These are phyloP conservation scores for Phoma herbarum DNA, from an alignment of 2,329 filamentous ascomycete genomes.

Conservation along the genomic window DNA sequence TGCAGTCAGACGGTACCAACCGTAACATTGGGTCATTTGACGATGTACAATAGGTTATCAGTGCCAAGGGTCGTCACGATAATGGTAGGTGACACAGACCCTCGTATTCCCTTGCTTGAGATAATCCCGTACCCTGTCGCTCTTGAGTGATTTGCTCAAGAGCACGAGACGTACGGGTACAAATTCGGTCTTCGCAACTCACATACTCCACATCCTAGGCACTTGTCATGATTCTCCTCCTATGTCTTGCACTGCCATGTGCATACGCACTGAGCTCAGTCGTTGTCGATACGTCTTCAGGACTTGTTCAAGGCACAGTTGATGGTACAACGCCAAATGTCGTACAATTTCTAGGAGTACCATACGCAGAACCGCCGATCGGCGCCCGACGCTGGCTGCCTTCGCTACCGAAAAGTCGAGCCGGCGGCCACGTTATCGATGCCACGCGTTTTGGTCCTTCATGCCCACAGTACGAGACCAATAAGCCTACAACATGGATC, in stretches of 20 bases:
- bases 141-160: background rate
- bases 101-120: background rate
- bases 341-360: conserved; percentile 8
- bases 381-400: conserved; percentile 2
- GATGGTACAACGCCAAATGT: conserved; percentile 47
- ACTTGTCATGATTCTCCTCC: background rate
- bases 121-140: background rate
- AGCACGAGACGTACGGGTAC: background rate
- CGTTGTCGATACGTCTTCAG: conserved; percentile 36
- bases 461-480: conserved; percentile 37
- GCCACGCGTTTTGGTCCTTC: conserved; percentile 38
- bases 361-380: conserved; percentile 1
- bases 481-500: conserved; percentile 29
- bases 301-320: conserved; percentile 42
- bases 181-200: background rate
- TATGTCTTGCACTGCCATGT: conserved; percentile 5
- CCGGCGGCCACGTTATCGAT: conserved; percentile 28
- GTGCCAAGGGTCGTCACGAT: background rate
- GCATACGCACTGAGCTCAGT: conserved; percentile 25
- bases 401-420: background rate
- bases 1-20: background rate
- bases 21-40: background rate
- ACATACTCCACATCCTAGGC: background rate
- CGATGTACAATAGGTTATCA: background rate
- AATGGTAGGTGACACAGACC: background rate